Evolutionary conservation across 1,139 yeast species (phyloP), one percentile per base, ranked within the genome.

Genomic region (Saccharomyces hybrid): DNA sequence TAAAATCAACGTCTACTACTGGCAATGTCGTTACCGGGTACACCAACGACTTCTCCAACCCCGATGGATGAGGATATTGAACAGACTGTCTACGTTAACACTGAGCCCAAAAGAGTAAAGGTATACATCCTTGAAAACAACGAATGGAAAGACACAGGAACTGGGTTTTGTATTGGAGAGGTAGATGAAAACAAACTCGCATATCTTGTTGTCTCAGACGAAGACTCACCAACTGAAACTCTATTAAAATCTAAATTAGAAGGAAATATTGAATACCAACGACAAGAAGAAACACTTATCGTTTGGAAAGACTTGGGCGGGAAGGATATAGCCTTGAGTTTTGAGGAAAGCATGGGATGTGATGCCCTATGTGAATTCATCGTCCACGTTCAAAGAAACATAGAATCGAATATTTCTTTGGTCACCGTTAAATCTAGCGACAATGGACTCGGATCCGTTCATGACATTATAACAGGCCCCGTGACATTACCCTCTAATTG

Each of bases 311-410:
- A 89, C 65, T 70, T 76, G 7, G 77, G 80, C 21, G 93, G 93
- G 2, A 81, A 80, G 56, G 97, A 90, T 68, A 80, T 90, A 61
- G 98, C 98, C 4, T 75, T 93, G 47, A 87, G 95, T 53, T 93
- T 93, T 71, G 97, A 93, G 69, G 98, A 90, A 66, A 83, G 88
- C 46, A 88, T 86, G 52, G 98, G 98, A 0, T 93, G 99, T 69
- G 81, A 88, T 14, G 81, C 84, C 14, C 69, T 91, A 51, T 89
- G 97, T 68, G 93, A 88, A 53, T 90, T 88, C 65, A 78, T 90
- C 47, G 80, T 88, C 21, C 78, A 77, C 55, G 83, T 83, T 2
- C 95, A 87, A 65, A 83, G 80, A 59, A 74, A 76, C 51, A 61
- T 80, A 21, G 87, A 88, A 59, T 87, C 85, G 3, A 78, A 79